A percentile compares a stretch with the other conserved stretches of the same genome.
These are phyloP conservation scores for Linnemannia schmuckeri DNA, from an alignment of 192 early-diverging fungal genomes.

Conservation along the genomic window DNA sequence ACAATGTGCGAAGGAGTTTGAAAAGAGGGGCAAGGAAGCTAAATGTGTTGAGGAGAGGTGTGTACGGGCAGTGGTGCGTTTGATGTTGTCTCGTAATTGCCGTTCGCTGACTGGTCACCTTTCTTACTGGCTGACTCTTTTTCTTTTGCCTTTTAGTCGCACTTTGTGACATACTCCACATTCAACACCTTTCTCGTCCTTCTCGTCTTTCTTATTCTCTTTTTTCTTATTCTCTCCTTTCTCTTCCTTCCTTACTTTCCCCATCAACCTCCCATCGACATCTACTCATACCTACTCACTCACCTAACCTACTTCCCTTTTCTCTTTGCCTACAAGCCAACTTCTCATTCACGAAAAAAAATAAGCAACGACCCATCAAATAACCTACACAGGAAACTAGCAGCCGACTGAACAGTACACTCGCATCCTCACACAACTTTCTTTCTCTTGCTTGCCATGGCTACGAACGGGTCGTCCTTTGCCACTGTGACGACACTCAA, in stretches of 20 bases:
- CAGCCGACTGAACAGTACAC: background rate
- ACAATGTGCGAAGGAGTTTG: too few relatives aligned
- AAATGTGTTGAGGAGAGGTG: too few relatives aligned
- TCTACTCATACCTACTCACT: background rate
- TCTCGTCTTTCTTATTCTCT: background rate
- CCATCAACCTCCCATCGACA: background rate
- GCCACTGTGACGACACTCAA: background rate
- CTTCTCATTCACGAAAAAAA: background rate
- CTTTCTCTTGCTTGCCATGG: background rate
- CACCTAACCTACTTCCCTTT: background rate
- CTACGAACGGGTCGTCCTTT: background rate
- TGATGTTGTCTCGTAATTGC: too few relatives aligned
- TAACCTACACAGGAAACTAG: background rate
- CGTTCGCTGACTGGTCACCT: too few relatives aligned
- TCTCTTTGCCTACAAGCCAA: too few relatives aligned
- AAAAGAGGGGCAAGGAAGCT: too few relatives aligned
- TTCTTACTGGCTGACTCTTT: background rate
- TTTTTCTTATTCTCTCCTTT: background rate
- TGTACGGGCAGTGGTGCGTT: too few relatives aligned
- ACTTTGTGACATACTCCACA: too few relatives aligned
- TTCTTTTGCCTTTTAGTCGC: background rate
- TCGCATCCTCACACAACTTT: background rate
- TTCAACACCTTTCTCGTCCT: background rate
- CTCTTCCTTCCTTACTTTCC: background rate
- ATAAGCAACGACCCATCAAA: background rate